Conservation (phyloP, 495 filamentous ascomycete species). For the Cudoniella acicularis region DNA sequence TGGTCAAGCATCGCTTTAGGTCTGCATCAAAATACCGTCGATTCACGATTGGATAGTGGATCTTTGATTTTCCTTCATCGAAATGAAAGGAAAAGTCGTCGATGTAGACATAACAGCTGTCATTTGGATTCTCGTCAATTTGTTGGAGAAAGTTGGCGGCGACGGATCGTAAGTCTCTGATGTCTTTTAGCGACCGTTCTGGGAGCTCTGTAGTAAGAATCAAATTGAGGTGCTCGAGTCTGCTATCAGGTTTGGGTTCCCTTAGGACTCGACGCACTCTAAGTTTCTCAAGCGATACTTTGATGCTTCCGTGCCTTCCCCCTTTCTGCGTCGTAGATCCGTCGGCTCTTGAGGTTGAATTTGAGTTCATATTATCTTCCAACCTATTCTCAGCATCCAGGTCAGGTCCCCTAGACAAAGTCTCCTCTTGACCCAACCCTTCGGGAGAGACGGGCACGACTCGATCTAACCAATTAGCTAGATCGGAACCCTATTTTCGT, state of each 20-base stretch:
- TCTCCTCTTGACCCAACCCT: neutral
- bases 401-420: neutral
- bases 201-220: neutral
- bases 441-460: neutral
- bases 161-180: neutral
- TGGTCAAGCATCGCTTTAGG: neutral
- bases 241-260: neutral
- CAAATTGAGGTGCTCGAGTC: neutral
- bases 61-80: neutral
- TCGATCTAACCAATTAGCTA: neutral
- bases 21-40: neutral
- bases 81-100: neutral
- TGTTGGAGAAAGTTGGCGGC: neutral
- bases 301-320: neutral
- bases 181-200: neutral
- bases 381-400: neutral
- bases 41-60: neutral
- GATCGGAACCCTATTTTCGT: neutral
- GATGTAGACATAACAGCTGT: neutral
- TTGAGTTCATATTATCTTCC: neutral
- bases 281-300: neutral
- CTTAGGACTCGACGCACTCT: neutral
- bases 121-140: neutral
- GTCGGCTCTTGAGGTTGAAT: neutral
- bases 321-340: neutral